These are phyloP conservation scores for Pseudopyrenochaeta lycopersici DNA, from an alignment of 2,329 filamentous ascomycete species.

Conservation along the genomic window DNA sequence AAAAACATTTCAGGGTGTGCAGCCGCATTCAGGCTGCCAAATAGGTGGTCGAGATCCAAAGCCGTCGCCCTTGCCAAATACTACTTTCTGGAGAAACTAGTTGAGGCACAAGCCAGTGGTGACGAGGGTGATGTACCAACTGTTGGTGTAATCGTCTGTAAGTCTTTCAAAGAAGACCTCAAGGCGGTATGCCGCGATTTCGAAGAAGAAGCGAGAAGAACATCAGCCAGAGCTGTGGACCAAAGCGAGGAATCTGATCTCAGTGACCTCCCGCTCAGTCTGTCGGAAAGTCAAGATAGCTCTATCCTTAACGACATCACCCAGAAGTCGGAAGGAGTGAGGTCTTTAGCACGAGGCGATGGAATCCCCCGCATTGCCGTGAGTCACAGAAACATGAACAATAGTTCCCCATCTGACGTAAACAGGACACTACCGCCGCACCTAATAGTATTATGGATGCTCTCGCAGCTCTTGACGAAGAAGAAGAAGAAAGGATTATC, in stretches of 20 bases:
- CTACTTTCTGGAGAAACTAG: slow-evolving; percentile 6
- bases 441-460: too few species aligned
- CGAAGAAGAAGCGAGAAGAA: background rate
- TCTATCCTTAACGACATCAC: too few species aligned
- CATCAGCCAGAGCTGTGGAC: background rate
- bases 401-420: too few species aligned
- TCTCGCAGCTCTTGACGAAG: too few species aligned
- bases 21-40: background rate
- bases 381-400: too few species aligned
- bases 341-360: too few species aligned
- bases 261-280: background rate
- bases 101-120: background rate
- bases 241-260: background rate
- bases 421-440: too few species aligned
- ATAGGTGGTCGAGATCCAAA: background rate
- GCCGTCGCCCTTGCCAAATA: slow-evolving; percentile 3
- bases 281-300: too few species aligned
- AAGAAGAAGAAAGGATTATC: too few species aligned
- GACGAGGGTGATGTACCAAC: background rate
- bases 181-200: slow-evolving; percentile 2
- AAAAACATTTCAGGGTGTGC: background rate
- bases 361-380: too few species aligned
- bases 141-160: background rate
- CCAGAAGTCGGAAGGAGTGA: too few species aligned
- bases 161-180: slow-evolving; percentile 1